Conservation (phyloP, 129 eudicot species). For the Heracleum sosnowskyi region DNA sequence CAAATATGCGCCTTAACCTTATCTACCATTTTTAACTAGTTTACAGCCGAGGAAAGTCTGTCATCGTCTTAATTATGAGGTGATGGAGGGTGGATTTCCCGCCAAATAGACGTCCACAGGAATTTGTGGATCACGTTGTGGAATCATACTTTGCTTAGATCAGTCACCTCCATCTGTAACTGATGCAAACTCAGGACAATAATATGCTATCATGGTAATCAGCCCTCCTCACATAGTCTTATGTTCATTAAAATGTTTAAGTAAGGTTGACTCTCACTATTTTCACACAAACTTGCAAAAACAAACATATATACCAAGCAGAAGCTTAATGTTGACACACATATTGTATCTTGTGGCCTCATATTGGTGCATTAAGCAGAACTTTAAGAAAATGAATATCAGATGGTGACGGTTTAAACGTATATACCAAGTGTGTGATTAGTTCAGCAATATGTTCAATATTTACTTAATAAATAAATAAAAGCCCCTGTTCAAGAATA, state of each 20-base stretch:
- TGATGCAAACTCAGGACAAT: background rate
- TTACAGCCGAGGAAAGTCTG: background rate
- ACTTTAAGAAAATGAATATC: background rate
- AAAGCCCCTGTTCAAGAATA: background rate
- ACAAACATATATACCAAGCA: constrained; percentile 11
- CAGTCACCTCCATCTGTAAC: background rate
- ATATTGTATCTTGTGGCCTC: too few species aligned
- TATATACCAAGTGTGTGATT: background rate
- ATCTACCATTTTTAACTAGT: background rate
- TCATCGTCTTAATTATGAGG: background rate
- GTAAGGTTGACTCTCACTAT: background rate
- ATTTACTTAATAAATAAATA: background rate
- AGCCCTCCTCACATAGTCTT: background rate
- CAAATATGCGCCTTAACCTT: background rate
- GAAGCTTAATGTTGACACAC: constrained; percentile 26
- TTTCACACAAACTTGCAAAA: background rate
- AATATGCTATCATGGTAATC: background rate
- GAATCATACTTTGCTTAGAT: background rate
- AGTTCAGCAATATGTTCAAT: background rate
- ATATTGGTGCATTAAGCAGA: background rate
- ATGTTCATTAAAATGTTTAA: background rate
- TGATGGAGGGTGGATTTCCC: background rate
- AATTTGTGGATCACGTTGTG: background rate
- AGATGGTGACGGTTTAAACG: constrained; percentile 7
- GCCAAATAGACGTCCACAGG: background rate